These are phyloP conservation scores for Smithsoniella earleae DNA, from an alignment of 163 green algal genomes.

Conservation along the genomic window DNA sequence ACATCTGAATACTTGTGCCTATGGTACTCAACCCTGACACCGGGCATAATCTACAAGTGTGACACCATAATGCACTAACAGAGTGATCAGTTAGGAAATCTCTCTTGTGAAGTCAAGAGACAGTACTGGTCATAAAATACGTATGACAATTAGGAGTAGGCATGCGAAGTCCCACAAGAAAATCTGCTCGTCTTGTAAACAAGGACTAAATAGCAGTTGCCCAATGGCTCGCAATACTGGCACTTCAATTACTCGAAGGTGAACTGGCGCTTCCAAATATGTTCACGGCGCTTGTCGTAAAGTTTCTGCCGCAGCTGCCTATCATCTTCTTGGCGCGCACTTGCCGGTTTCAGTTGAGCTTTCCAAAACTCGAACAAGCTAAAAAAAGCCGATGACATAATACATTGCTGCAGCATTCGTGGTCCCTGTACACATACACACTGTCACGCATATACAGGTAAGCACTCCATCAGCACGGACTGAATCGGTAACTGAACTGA, in stretches of 20 bases:
- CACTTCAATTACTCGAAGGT: conserved; percentile 10
- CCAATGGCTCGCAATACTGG: too few species aligned
- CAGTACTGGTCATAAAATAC: too few species aligned
- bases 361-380: conserved; percentile 67
- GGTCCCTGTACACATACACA: conserved; percentile 47
- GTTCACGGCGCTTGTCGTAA: neutral
- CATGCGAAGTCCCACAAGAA: too few species aligned
- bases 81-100: too few species aligned
- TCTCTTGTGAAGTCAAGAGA: too few species aligned
- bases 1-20: too few species aligned
- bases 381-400: conserved; percentile 67
- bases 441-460: conserved; percentile 33
- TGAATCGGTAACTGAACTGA: neutral
- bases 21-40: too few species aligned
- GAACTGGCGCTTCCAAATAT: conserved; percentile 24
- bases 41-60: too few species aligned
- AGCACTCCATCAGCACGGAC: neutral
- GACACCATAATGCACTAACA: too few species aligned
- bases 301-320: neutral
- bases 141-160: too few species aligned
- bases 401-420: conserved; percentile 51
- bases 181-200: too few species aligned
- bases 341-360: conserved; percentile 41
- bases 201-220: too few species aligned
- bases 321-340: conserved; percentile 25